phyloP scores from a whole-genome alignment of 495 filamentous ascomycete species.

The Penicillium ochrochloron region DNA sequence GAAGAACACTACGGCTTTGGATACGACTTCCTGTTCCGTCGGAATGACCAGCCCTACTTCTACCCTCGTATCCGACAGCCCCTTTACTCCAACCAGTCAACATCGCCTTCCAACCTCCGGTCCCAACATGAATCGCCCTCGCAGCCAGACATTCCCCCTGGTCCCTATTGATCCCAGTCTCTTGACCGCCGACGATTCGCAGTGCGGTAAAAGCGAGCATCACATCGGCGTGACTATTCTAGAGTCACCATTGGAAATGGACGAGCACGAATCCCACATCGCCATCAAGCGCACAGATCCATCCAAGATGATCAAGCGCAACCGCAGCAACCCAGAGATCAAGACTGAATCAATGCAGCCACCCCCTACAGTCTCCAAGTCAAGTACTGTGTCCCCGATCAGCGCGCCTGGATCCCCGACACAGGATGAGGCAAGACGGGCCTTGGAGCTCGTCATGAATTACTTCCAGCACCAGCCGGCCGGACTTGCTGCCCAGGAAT shows the following conservation, averaged over 20 bases:
- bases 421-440: slow-evolving; percentile 85
- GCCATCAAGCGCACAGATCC: slow-evolving; percentile 28
- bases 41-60: slow-evolving; percentile 84
- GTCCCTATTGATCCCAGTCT: slow-evolving; percentile 70
- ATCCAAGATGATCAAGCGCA: slow-evolving; percentile 47
- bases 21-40: slow-evolving; percentile 61
- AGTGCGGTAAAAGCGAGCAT: slow-evolving; percentile 62
- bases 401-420: slow-evolving; percentile 66
- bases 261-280: slow-evolving; percentile 25
- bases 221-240: slow-evolving; percentile 56
- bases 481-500: slow-evolving; percentile 77
- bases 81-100: slow-evolving; percentile 70
- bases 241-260: slow-evolving; percentile 71
- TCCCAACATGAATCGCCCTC: slow-evolving; percentile 67
- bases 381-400: slow-evolving; percentile 43
- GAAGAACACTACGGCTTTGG: slow-evolving; percentile 61
- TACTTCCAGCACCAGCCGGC: slow-evolving; percentile 79
- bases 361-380: slow-evolving; percentile 37
- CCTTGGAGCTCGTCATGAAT: slow-evolving; percentile 82
- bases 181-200: slow-evolving; percentile 65
- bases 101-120: slow-evolving; percentile 60
- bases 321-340: slow-evolving; percentile 50
- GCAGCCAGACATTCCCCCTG: slow-evolving; percentile 90
- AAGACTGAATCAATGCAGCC: slow-evolving; percentile 55
- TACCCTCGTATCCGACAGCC: slow-evolving; percentile 77